A percentile compares a stretch with the other conserved stretches of the same genome.
phyloP scores from a whole-genome alignment of 2,329 filamentous ascomycete genomes.

The Alternaria metachromatica region DNA sequence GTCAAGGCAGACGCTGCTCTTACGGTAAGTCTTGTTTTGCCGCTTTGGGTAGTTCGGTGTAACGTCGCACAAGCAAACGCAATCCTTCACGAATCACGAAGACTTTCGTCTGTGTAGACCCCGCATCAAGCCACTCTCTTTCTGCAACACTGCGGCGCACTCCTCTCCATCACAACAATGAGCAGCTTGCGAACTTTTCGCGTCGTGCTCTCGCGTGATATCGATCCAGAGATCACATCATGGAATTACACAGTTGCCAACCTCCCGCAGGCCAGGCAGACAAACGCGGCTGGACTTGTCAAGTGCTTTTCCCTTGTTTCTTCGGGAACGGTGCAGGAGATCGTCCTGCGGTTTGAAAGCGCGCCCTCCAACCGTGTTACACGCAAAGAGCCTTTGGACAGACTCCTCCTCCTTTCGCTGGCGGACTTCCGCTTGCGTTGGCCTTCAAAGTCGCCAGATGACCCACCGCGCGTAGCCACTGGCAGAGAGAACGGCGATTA shows the following conservation, averaged over 20 bases:
- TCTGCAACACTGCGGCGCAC: not conserved
- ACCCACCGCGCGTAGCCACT: slow-evolving; percentile 31
- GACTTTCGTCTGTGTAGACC: not conserved
- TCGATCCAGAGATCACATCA: not conserved
- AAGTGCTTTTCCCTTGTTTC: slow-evolving; percentile 40
- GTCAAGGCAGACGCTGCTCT: slow-evolving; percentile 7
- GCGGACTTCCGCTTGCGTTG: slow-evolving; percentile 42
- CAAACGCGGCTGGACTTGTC: slow-evolving; percentile 21
- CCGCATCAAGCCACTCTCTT: not conserved
- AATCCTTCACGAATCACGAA: slow-evolving; percentile 18
- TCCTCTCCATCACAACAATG: not conserved
- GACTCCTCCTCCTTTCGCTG: slow-evolving; percentile 47
- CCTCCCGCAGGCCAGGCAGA: not conserved
- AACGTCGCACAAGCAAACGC: not conserved
- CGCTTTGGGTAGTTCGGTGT: not conserved
- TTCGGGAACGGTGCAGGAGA: slow-evolving; percentile 28
- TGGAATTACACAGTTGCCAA: not conserved
- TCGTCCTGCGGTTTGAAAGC: slow-evolving; percentile 35
- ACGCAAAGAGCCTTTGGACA: slow-evolving; percentile 32
- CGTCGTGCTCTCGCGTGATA: not conserved
- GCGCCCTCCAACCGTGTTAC: slow-evolving; percentile 44
- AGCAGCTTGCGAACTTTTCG: not conserved
- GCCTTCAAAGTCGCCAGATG: slow-evolving; percentile 4
- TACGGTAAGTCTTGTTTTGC: slow-evolving; percentile 9
- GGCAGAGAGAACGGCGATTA: slow-evolving; percentile 48